Conservation (phyloP, 2,329 filamentous ascomycete genomes). For the Gyromitra esculenta region DNA sequence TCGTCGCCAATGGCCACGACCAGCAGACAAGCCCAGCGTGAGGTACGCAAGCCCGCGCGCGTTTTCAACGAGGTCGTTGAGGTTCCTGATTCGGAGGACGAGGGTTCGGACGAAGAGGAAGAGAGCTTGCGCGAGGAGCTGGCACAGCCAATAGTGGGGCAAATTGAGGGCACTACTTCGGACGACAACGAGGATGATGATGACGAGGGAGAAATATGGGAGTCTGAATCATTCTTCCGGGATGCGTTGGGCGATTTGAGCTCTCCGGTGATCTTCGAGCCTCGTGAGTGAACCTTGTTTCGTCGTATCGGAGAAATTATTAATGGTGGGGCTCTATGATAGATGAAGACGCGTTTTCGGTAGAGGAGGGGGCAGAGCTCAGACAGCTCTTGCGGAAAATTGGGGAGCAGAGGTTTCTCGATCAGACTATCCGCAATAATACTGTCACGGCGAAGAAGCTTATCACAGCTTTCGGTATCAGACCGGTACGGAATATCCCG, state of each 20-base stretch:
- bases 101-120: slow-evolving; percentile 32
- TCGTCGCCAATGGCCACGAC: slow-evolving; percentile 41
- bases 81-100: slow-evolving; percentile 29
- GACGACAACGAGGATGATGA: slow-evolving; percentile 66
- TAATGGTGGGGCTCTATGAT: slow-evolving; percentile 51
- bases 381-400: slow-evolving; percentile 77
- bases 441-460: slow-evolving; percentile 81
- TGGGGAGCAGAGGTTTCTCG: slow-evolving; percentile 80
- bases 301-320: slow-evolving; percentile 29
- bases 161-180: slow-evolving; percentile 66
- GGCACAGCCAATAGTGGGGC: slow-evolving; percentile 57
- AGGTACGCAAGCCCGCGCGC: slow-evolving; percentile 33
- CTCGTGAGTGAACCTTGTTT: slow-evolving; percentile 62
- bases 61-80: slow-evolving; percentile 27
- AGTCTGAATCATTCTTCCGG: slow-evolving; percentile 72
- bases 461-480: slow-evolving; percentile 84
- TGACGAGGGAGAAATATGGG: slow-evolving; percentile 66
- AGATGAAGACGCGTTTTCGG: slow-evolving; percentile 68
- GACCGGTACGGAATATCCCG: slow-evolving; percentile 62
- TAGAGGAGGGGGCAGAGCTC: slow-evolving; percentile 74
- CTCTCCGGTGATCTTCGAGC: slow-evolving; percentile 65
- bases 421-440: slow-evolving; percentile 74
- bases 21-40: slow-evolving; percentile 20
- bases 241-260: slow-evolving; percentile 70
- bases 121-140: slow-evolving; percentile 20